Percentiles rank a stretch among this genome's conserved stretches.
Conservation (phyloP, 179 eudicot genomes). For the Silene coronaria region DNA sequence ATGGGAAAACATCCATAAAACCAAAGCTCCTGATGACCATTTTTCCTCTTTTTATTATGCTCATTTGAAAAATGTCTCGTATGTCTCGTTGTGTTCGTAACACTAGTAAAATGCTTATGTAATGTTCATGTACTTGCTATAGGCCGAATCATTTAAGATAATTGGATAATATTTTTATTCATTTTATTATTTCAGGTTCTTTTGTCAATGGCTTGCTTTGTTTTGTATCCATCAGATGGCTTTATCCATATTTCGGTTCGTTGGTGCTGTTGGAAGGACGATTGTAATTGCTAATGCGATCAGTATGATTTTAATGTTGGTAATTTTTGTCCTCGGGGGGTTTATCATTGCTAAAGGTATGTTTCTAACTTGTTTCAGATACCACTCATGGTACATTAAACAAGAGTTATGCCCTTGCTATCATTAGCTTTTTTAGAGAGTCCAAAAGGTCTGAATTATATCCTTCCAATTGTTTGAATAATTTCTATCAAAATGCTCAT, state of each 20-base stretch:
- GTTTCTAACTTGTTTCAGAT: not conserved
- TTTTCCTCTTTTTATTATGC: too few species aligned
- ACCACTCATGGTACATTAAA: not conserved
- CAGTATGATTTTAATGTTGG: slow-evolving; percentile 47
- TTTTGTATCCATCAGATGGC: slow-evolving; percentile 81
- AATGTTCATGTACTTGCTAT: too few species aligned
- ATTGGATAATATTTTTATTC: not conserved
- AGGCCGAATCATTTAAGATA: not conserved
- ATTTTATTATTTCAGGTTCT: slow-evolving; percentile 40
- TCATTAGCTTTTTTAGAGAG: too few species aligned
- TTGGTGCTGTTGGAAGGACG: slow-evolving; percentile 76
- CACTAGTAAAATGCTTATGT: not conserved
- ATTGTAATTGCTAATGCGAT: slow-evolving; percentile 59
- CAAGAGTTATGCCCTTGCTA: too few species aligned
- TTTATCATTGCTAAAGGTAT: slow-evolving; percentile 71
- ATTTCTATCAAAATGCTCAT: too few species aligned
- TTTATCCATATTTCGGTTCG: slow-evolving; percentile 61
- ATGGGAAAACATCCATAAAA: too few species aligned
- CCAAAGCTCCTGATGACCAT: too few species aligned
- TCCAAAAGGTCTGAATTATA: too few species aligned
- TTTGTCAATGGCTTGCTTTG: slow-evolving; percentile 68
- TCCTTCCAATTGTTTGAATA: too few species aligned
- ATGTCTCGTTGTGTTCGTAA: too few species aligned
- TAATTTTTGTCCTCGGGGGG: slow-evolving; percentile 74
- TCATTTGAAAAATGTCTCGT: too few species aligned